Evolutionary conservation across 129 eudicot species (phyloP).

Genomic region (Saposhnikovia divaricata): DNA sequence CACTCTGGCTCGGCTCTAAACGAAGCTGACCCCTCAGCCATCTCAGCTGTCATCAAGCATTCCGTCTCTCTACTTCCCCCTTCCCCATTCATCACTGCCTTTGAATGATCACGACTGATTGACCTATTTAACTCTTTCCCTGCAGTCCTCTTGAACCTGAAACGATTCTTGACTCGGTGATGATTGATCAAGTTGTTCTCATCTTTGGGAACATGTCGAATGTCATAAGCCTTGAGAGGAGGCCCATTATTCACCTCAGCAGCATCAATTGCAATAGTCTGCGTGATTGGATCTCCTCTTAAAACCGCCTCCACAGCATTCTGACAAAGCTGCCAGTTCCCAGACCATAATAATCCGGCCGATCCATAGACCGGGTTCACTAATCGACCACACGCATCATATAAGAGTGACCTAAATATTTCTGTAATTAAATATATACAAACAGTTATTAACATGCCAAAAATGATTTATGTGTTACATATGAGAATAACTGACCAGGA

Average conservation of each 20-base stretch:
- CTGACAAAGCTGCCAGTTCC: conserved; percentile 75
- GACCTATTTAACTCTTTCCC: conserved; percentile 32
- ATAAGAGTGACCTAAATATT: conserved; percentile 58
- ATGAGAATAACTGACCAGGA: conserved; percentile 45
- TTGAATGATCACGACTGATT: conserved; percentile 40
- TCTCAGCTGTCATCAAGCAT: conserved; percentile 21
- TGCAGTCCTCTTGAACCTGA: conserved; percentile 52
- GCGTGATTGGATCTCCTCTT: conserved; percentile 61
- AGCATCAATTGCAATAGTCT: conserved; percentile 41
- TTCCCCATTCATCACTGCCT: conserved; percentile 15
- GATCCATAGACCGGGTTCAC: conserved; percentile 90
- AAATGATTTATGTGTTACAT: neutral
- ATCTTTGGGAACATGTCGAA: conserved; percentile 57
- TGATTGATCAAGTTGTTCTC: conserved; percentile 46
- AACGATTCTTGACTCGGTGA: conserved; percentile 53
- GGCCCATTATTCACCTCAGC: conserved; percentile 54
- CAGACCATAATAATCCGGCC: conserved; percentile 79
- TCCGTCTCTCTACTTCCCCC: conserved; percentile 15
- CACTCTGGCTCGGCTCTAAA: conserved; percentile 10
- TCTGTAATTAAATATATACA: conserved; percentile 29
- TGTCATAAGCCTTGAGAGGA: conserved; percentile 64
- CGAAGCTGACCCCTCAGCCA: neutral
- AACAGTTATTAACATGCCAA: neutral
- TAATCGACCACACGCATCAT: conserved; percentile 87
- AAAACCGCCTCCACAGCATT: conserved; percentile 75